Evolutionary conservation across 139 green algal genomes (phyloP), one percentile per base, ranked within the genome.

Genomic region (Pedinophyceae sp.): DNA sequence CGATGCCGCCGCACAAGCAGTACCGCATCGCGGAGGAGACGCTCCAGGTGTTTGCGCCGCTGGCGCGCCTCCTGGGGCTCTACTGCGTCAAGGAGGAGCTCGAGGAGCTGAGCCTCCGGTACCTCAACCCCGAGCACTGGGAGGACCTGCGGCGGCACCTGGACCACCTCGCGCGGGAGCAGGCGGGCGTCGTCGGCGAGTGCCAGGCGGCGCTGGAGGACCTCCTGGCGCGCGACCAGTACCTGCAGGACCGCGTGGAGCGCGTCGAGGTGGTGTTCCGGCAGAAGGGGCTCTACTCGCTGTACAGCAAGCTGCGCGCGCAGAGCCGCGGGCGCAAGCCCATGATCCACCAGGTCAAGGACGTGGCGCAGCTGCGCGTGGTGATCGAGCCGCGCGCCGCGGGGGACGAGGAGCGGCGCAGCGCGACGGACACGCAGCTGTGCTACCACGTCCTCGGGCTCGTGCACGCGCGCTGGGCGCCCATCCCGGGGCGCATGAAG

Each of bases 31-130:
- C 79, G 20, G 27, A 64, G 13, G 82, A 92, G 59, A 92, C 82
- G 22, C 61, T 92, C 49, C 47, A 66, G 64, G 73, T 93, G 28
- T 94, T 90, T 72, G 80, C 78, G 0, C 85, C 85, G 23, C 68
- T 94, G 51, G 85, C 85, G 6, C 62, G 73, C 17, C 59, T 93
- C 52, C 74, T 94, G 50, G 85, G 85, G 2, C 74, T 94, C 62
- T 88, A 88, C 60, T 60, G 54, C 43, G 71, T 94, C 46, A 91
- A 93, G 66, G 75, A 86, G 50, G 85, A 94, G 76, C 72, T 94
- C 30, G 84, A 94, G 62, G 84, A 88, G 43, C 66, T 93, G 52
- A 68, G 59, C 53, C 87, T 92, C 60, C 66, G 51, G 60, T 86
- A 87, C 57, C 50, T 54, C 17, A 61, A 73, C 26, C 66, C 69